Evolutionary conservation across 768 basidiomycete species (phyloP).

Genomic region (Lyophyllum shimeji): DNA sequence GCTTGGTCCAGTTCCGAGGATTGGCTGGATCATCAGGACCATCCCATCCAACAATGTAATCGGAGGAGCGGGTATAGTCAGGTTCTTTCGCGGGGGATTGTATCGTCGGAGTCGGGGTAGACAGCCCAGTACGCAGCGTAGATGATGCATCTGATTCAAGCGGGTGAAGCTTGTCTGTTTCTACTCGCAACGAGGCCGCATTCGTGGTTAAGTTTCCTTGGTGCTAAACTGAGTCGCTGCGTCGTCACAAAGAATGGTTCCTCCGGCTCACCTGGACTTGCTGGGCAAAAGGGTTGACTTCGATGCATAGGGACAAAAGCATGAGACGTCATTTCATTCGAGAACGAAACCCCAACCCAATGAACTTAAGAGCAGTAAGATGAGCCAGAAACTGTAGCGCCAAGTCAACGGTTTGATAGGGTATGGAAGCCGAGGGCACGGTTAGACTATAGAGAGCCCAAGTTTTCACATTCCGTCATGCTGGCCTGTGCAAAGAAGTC

Average conservation of each 20-base stretch:
- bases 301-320: not conserved
- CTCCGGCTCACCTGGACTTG: not conserved
- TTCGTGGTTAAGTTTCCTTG: not conserved
- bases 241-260: not conserved
- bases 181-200: not conserved
- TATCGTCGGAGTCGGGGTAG: not conserved
- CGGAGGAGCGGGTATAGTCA: not conserved
- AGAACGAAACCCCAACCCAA: not conserved
- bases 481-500: not conserved
- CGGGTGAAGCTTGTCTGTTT: not conserved
- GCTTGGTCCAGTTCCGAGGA: constrained; percentile 43
- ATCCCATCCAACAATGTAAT: constrained; percentile 26
- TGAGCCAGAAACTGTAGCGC: not conserved
- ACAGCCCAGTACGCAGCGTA: constrained; percentile 1
- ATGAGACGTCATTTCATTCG: constrained; percentile 1
- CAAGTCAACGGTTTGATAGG: not conserved
- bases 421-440: not conserved
- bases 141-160: constrained; percentile 10
- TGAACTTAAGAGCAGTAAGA: constrained; percentile 1
- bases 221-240: not conserved
- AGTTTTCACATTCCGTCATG: not conserved
- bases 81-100: not conserved
- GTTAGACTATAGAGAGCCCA: not conserved
- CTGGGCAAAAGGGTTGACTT: not conserved
- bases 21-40: constrained; percentile 27